Percentiles rank a stretch among this genome's conserved stretches.
Evolutionary conservation across 768 basidiomycete species (phyloP).

Genomic region (Pleurotus platypus): DNA sequence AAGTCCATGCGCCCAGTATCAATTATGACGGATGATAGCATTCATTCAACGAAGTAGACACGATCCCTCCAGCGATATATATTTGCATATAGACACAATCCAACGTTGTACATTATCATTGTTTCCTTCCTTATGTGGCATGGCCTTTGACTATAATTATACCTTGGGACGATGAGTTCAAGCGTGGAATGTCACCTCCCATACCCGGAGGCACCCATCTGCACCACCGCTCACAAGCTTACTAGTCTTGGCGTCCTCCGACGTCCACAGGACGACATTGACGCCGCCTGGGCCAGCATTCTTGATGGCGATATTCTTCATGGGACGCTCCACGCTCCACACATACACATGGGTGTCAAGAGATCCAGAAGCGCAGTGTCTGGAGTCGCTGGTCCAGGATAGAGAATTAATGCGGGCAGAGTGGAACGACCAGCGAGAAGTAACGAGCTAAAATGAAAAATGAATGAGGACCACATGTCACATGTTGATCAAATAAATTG

Average conservation of each 20-base stretch:
- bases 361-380: constrained; percentile 81
- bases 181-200: constrained; percentile 55
- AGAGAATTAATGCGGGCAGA: constrained; percentile 77
- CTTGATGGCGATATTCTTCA: constrained; percentile 77
- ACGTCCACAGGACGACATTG: constrained; percentile 76
- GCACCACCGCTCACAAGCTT: constrained; percentile 72
- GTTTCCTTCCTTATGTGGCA: no score
- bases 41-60: no score
- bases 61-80: no score
- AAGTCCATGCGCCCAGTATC: no score
- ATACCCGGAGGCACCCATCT: constrained; percentile 76
- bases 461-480: not conserved
- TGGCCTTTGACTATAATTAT: no score
- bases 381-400: constrained; percentile 69
- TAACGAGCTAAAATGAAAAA: constrained; percentile 44
- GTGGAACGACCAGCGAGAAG: constrained; percentile 85
- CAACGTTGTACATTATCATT: not conserved
- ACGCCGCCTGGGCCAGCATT: constrained; percentile 87
- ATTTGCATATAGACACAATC: not conserved
- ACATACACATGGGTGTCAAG: constrained; percentile 92
- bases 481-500: not conserved
- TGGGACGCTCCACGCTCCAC: constrained; percentile 71
- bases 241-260: constrained; percentile 35
- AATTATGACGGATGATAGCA: no score
- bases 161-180: constrained; percentile 9